Base-by-base conservation (phyloP, 257 asterid genomes). In the Thymus quinquecostatus region DNA sequence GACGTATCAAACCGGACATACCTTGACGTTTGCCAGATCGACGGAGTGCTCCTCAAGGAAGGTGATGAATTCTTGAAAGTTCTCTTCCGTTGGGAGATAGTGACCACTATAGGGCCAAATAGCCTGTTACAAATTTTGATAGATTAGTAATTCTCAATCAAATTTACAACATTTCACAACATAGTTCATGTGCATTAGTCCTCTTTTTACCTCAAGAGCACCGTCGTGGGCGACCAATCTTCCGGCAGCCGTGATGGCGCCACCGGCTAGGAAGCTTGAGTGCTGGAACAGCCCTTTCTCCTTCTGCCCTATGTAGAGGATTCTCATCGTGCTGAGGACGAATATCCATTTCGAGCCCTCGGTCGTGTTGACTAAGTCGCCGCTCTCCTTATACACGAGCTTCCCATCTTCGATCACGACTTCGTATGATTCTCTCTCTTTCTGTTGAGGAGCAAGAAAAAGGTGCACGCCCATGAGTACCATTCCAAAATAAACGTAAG, bases 301-400 rank as follows among this genome's bases (percentile, higher is more conserved):
- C 88, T 94, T 94, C 82, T 86, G 86, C 51, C 95, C 99, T 1
- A 94, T 82, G 69, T 94, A 94, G 54, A 94, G 78, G 48, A 76
- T 72, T 77, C 99, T 83, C 0, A 88, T 82, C 3, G 97, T 94
- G 86, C 97, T 94, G 7, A 91, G 97, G 53, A 91, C 98, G 48
- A 91, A 93, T 66, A 93, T 93, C 96, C 96, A 93, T 72, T 93
- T 94, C 8, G 97, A 87, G 51, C 95, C 97, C 76, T 88, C 97
- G 3, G 74, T 12, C 0, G 97, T 85, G 28, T 91, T 80, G 5
- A 94, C 88, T 29, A 85, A 86, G 34, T 8, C 57, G 3, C 93
- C 95, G 0, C 89, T 94, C 55, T 82, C 82, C 85, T 80, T 88
- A 85, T 80, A 88, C 47, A 81, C 66, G 0, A 94, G 97, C 81